phyloP scores from a whole-genome alignment of 2,329 filamentous ascomycete genomes.

The Colletotrichum orchidophilum region DNA sequence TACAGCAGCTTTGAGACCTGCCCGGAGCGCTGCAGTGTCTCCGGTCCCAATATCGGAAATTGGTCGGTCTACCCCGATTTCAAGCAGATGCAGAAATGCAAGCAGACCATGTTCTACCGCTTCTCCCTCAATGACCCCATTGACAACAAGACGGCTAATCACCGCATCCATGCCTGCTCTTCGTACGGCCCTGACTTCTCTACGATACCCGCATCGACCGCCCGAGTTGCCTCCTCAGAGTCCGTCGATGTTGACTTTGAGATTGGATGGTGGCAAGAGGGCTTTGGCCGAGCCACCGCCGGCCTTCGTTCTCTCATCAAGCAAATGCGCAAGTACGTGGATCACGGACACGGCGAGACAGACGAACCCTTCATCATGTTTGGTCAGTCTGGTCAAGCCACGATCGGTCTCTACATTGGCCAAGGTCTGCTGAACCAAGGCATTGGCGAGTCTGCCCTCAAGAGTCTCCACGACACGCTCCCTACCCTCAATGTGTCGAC shows the following conservation, averaged over 20 bases:
- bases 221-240: constrained; percentile 13
- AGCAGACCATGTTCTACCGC: constrained; percentile 44
- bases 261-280: constrained; percentile 41
- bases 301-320: constrained; percentile 38
- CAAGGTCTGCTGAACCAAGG: constrained; percentile 40
- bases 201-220: constrained; percentile 22
- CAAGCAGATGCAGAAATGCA: constrained; percentile 39
- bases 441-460: constrained; percentile 41
- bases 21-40: constrained; percentile 37
- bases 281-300: constrained; percentile 33
- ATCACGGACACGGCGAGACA: constrained; percentile 36
- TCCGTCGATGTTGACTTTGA: constrained; percentile 38
- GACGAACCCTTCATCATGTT: constrained; percentile 41
- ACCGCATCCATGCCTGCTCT: constrained; percentile 44
- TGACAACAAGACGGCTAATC: constrained; percentile 39
- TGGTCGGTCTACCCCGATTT: constrained; percentile 41
- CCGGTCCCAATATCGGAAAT: constrained; percentile 38
- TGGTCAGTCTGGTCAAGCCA: constrained; percentile 40
- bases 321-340: constrained; percentile 43
- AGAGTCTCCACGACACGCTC: constrained; percentile 39
- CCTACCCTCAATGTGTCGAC: constrained; percentile 37
- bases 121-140: constrained; percentile 47
- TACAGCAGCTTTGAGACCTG: constrained; percentile 12
- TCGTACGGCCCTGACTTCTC: constrained; percentile 35
- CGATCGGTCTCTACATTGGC: constrained; percentile 49